Base-by-base conservation (phyloP, 2,329 filamentous ascomycete species). In the Pseudogymnoascus sp. region DNA sequence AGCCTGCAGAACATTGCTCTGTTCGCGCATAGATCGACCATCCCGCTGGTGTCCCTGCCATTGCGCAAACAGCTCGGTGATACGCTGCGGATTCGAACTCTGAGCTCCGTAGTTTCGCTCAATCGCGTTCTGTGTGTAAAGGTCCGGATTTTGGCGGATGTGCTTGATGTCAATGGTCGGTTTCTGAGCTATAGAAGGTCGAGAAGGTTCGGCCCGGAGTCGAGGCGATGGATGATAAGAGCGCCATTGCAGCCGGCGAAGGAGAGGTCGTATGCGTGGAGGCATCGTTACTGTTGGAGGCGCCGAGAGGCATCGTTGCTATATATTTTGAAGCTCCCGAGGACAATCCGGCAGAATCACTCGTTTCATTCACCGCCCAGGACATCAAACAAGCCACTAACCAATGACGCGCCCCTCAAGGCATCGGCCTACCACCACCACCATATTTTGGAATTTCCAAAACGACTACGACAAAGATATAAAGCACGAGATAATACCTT, bases 81-180 rank as follows among this genome's bases (percentile, higher is more conserved):
- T 89, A 61, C 77, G 81, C 7, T 76, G 73, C 0, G 87, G 84
- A 68, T 86, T 80, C 12, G 75, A 70, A 38, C 82, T 78, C 66
- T 84, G 82, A 25, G 74, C 68, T 63, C 73, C 80, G 77, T 97
- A 97, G 74, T 97, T 97, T 68, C 95, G 87, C 68, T 92, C 88
- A 64, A 88, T 74, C 76, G 91, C 96, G 72, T 96, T 97, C 67
- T 88, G 81, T 69, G 89, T 83, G 79, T 97, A 90, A 14, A 96
- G 81, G 12, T 88, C 84, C 14, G 89, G 85, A 75, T 96, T 90
- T 71, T 91, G 84, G 63, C 93, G 92, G 74, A 99, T 96, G 77
- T 95, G 88, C 74, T 91, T 93, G 72, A 96, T 83, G 77, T 97
- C 89, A 67, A 96, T 83, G 55, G 83, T 83, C 25, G 90, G 85